phyloP scores from a whole-genome alignment of 306 rosid genomes.

The apple (Malus domestica) region DNA sequence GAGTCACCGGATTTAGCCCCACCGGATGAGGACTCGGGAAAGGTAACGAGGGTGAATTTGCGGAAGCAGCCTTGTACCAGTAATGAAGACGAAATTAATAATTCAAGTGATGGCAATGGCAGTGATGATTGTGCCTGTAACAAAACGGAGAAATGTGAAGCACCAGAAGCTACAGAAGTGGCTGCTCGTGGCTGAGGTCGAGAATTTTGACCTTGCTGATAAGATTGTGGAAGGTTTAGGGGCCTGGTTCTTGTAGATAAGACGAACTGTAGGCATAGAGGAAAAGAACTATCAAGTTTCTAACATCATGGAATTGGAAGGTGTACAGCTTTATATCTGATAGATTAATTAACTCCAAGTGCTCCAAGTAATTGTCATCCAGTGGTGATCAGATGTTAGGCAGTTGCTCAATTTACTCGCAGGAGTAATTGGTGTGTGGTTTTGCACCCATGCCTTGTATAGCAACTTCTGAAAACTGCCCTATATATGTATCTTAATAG shows the following conservation, averaged over 20 bases:
- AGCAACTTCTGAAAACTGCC: neutral
- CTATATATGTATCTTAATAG: neutral
- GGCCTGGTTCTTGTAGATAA: constrained; percentile 40
- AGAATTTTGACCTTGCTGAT: constrained; percentile 15
- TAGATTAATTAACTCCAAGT: neutral
- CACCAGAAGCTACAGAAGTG: constrained; percentile 25
- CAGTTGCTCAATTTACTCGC: neutral
- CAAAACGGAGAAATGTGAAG: constrained; percentile 30
- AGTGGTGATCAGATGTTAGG: constrained; percentile 4
- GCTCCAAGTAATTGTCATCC: neutral
- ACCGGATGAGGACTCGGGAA: constrained; percentile 21
- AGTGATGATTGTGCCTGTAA: constrained; percentile 13
- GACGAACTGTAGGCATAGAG: constrained; percentile 14
- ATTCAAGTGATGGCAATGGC: constrained; percentile 12
- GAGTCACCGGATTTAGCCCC: constrained; percentile 24
- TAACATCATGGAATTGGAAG: constrained; percentile 25
- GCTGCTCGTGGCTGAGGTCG: constrained; percentile 11
- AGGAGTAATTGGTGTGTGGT: neutral
- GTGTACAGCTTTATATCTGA: constrained; percentile 41
- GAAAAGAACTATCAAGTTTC: constrained; percentile 8
- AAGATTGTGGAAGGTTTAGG: constrained; percentile 27
- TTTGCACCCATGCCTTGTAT: neutral
- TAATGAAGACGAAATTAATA: constrained; percentile 22
- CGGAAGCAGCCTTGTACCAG: constrained; percentile 28
- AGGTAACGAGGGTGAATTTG: constrained; percentile 13